A percentile compares a stretch with the other conserved stretches of the same genome.
phyloP scores from a whole-genome alignment of 352 stramenopile species.

The Peronospora belbahrii region DNA sequence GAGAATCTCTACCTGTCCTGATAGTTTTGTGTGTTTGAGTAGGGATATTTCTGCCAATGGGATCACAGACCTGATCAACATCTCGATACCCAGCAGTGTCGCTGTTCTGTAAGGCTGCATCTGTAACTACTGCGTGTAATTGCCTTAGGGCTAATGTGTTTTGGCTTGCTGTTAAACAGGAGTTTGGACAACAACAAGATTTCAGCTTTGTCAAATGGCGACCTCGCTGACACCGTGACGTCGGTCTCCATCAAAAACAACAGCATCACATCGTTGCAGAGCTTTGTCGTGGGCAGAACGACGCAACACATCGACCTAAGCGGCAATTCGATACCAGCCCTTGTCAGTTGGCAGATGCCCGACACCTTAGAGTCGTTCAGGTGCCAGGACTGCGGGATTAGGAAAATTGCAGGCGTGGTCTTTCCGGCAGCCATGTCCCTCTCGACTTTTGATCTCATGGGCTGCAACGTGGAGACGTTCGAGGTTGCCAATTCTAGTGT shows the following conservation, averaged over 20 bases:
- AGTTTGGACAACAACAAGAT: constrained; percentile 22
- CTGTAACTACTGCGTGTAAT: background rate
- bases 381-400: constrained; percentile 29
- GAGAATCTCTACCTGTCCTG: background rate
- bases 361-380: constrained; percentile 24
- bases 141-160: background rate
- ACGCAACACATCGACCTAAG: constrained; percentile 23
- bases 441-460: constrained; percentile 23
- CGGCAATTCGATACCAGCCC: constrained; percentile 21
- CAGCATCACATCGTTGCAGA: constrained; percentile 26
- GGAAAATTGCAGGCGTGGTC: constrained; percentile 16
- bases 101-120: constrained; percentile 13
- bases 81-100: constrained; percentile 21
- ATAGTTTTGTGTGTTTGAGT: constrained; percentile 3
- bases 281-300: constrained; percentile 12
- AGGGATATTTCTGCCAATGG: constrained; percentile 26
- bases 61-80: constrained; percentile 15
- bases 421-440: constrained; percentile 22
- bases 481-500: constrained; percentile 30
- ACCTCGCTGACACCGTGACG: constrained; percentile 17
- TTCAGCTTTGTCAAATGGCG: constrained; percentile 7
- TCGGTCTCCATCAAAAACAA: constrained; percentile 34
- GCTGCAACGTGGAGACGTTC: constrained; percentile 24
- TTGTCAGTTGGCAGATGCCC: constrained; percentile 27
- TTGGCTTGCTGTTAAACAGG: constrained; percentile 5